Conservation (phyloP, 2,329 filamentous ascomycete genomes). For the Apiospora koreana region DNA sequence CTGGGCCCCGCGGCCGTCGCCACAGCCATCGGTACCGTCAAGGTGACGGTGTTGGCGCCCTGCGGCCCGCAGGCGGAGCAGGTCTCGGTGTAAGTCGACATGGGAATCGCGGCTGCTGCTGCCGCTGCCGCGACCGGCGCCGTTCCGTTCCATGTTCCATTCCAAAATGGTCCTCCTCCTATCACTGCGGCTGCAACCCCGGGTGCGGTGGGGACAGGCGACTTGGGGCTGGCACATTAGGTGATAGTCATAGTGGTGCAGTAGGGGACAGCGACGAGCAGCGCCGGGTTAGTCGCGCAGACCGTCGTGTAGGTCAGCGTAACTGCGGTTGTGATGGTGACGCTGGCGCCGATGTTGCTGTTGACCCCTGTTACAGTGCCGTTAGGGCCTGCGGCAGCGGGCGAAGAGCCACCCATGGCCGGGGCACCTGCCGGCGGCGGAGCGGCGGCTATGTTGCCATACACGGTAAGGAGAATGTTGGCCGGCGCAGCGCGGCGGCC, state of each 20-base stretch:
- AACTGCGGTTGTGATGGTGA: conserved; percentile 25
- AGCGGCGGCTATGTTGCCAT: conserved; percentile 37
- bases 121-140: background rate
- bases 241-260: conserved; percentile 32
- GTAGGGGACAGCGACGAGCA: conserved; percentile 34
- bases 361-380: background rate
- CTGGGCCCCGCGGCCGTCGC: conserved; percentile 12
- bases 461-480: conserved; percentile 43
- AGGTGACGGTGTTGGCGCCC: conserved; percentile 34
- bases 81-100: conserved; percentile 30
- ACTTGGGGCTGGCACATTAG: conserved; percentile 18
- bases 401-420: conserved; percentile 25
- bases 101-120: conserved; percentile 20
- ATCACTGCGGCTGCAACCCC: background rate
- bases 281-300: conserved; percentile 34
- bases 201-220: background rate
- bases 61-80: conserved; percentile 33
- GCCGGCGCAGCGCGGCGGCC: conserved; percentile 29
- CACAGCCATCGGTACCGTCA: conserved; percentile 33
- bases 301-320: conserved; percentile 36
- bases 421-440: conserved; percentile 35
- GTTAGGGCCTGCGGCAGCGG: conserved; percentile 21
- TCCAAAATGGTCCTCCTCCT: background rate
- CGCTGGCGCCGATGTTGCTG: background rate
- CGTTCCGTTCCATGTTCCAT: background rate